A percentile compares a stretch with the other conserved stretches of the same genome.
Conservation (phyloP, 2,329 filamentous ascomycete genomes). For the Podosphaera xanthii region DNA sequence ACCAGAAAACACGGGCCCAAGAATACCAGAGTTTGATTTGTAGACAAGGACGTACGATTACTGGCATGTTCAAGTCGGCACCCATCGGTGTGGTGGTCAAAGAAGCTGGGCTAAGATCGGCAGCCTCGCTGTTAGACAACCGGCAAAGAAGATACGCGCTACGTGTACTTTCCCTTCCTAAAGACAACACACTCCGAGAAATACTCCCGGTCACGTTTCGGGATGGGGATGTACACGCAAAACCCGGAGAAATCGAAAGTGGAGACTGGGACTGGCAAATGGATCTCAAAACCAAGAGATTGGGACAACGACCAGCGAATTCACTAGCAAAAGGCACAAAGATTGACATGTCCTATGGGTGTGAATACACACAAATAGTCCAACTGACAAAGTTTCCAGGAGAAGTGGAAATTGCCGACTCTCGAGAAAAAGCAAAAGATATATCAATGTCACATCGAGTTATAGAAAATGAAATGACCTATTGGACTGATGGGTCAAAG, state of each 20-base stretch:
- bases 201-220: neutral
- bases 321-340: neutral
- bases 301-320: neutral
- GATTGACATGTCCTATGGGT: neutral
- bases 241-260: constrained; percentile 8
- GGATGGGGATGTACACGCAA: neutral
- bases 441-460: neutral
- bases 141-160: too few species aligned
- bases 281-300: neutral
- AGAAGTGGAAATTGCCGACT: neutral
- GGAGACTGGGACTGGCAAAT: neutral
- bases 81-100: neutral
- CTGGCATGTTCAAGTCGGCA: neutral
- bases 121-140: too few species aligned
- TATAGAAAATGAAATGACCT: neutral
- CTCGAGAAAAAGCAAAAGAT: neutral
- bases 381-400: neutral
- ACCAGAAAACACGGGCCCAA: neutral
- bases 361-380: neutral
- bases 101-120: neutral
- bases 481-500: neutral
- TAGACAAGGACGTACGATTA: neutral
- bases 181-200: neutral
- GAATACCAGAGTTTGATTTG: neutral
- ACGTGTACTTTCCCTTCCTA: too few species aligned